A percentile compares a stretch with the other conserved stretches of the same genome.
These are phyloP conservation scores for Phycomyces nitens DNA, from an alignment of 192 early-diverging fungal genomes.

Conservation along the genomic window DNA sequence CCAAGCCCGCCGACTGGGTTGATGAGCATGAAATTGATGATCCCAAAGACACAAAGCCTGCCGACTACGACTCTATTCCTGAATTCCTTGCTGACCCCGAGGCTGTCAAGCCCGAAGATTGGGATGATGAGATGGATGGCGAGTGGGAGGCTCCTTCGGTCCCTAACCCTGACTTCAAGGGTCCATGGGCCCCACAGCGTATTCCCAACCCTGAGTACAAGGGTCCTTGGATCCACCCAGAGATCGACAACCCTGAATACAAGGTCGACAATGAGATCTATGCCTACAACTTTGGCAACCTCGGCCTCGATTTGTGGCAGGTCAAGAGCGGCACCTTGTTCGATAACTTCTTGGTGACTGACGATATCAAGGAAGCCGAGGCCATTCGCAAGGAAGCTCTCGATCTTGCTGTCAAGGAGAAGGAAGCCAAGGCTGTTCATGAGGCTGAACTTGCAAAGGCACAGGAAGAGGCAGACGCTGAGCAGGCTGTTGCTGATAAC, in stretches of 20 bases:
- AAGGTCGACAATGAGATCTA: conserved; percentile 80
- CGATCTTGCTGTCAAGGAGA: conserved; percentile 62
- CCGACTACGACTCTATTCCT: conserved; percentile 69
- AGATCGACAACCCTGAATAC: conserved; percentile 92
- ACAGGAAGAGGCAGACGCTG: neutral
- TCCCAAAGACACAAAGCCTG: conserved; percentile 70
- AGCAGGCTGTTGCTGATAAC: neutral
- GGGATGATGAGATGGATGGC: conserved; percentile 95
- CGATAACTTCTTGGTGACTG: conserved; percentile 91
- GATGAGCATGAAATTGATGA: conserved; percentile 73
- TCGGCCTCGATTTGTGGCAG: conserved; percentile 96
- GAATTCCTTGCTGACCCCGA: conserved; percentile 80
- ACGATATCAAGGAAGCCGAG: conserved; percentile 73
- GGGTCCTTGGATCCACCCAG: conserved; percentile 84
- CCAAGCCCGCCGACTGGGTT: conserved; percentile 91
- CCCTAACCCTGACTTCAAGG: conserved; percentile 84
- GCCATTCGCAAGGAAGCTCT: conserved; percentile 70
- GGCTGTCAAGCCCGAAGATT: conserved; percentile 85
- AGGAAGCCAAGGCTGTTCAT: conserved; percentile 59
- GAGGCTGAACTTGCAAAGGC: conserved; percentile 27
- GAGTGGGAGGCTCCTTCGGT: conserved; percentile 91
- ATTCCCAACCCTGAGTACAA: conserved; percentile 93
- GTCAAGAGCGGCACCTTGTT: conserved; percentile 91
- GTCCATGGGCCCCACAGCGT: conserved; percentile 76
- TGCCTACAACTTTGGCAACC: conserved; percentile 77